These are phyloP conservation scores for Rhizopus delemar DNA, from an alignment of 371 early-diverging fungal genomes.

Conservation along the genomic window DNA sequence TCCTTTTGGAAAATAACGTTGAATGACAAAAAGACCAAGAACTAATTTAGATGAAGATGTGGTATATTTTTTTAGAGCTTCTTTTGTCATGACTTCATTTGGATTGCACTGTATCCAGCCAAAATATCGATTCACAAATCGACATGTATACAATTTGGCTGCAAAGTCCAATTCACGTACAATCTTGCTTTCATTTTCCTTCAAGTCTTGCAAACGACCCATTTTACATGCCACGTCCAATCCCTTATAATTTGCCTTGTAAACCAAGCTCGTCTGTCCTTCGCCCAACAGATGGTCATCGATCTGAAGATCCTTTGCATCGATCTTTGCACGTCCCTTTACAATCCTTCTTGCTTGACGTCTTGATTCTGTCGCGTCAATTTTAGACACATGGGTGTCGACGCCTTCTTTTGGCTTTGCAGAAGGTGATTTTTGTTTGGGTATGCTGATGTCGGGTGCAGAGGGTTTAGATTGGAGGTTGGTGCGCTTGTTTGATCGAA, in stretches of 20 bases:
- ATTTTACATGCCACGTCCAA: conserved; percentile 34
- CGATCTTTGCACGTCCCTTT: not conserved
- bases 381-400: too few species aligned
- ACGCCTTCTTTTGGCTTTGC: too few species aligned
- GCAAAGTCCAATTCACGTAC: conserved; percentile 34
- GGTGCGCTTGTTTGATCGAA: too few species aligned
- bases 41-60: not conserved
- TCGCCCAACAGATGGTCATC: conserved; percentile 24
- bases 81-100: not conserved
- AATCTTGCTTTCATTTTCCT: conserved; percentile 6
- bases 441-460: too few species aligned
- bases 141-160: conserved; percentile 26
- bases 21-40: conserved; percentile 21
- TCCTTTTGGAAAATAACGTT: conserved; percentile 29
- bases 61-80: not conserved
- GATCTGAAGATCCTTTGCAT: not conserved
- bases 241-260: conserved; percentile 19
- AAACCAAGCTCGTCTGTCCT: conserved; percentile 31
- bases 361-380: too few species aligned
- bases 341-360: not conserved
- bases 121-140: conserved; percentile 32
- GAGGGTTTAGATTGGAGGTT: too few species aligned
- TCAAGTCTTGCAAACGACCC: conserved; percentile 16
- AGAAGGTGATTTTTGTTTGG: too few species aligned
- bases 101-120: conserved; percentile 24